phyloP scores from a whole-genome alignment of 176 grass and related monocot genomes.

The Pharus latifolius region DNA sequence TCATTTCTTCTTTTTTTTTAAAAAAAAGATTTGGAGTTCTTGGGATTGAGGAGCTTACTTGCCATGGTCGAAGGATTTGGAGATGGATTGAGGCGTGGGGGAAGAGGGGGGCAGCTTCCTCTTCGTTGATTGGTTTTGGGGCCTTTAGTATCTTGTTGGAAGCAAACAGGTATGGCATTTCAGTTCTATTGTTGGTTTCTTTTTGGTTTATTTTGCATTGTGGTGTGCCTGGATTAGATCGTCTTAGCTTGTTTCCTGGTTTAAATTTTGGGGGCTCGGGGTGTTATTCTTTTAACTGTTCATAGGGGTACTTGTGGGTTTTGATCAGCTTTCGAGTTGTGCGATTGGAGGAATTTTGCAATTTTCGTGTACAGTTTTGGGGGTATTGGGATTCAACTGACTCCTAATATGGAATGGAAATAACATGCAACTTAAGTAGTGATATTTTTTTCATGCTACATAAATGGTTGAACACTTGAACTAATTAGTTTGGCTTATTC shows the following conservation, averaged over 20 bases:
- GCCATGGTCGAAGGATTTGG: conserved; percentile 34
- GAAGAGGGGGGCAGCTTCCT: conserved; percentile 35
- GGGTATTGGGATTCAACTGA: not conserved
- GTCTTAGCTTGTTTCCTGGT: not conserved
- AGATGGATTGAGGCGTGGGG: conserved; percentile 52
- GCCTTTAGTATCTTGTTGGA: not conserved
- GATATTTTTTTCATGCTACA: too few relatives aligned
- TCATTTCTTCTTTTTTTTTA: not conserved
- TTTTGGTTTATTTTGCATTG: conserved; percentile 7
- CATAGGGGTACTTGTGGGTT: not conserved
- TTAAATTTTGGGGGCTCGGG: not conserved
- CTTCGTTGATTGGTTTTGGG: conserved; percentile 18
- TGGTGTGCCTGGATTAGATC: not conserved
- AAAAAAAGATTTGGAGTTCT: conserved; percentile 7
- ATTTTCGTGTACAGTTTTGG: not conserved
- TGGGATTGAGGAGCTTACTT: not conserved
- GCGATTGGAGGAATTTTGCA: not conserved
- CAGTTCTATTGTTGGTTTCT: not conserved
- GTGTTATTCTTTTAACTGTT: not conserved
- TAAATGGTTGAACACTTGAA: too few relatives aligned
- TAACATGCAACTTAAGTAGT: conserved; percentile 13
- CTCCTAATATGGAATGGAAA: not conserved
- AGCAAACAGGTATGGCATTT: conserved; percentile 7
- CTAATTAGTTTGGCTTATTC: conserved; percentile 17
- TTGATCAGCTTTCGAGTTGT: not conserved